Evolutionary conservation across 306 rosid genomes (phyloP).

Genomic region (Cucurbita ficifolia): DNA sequence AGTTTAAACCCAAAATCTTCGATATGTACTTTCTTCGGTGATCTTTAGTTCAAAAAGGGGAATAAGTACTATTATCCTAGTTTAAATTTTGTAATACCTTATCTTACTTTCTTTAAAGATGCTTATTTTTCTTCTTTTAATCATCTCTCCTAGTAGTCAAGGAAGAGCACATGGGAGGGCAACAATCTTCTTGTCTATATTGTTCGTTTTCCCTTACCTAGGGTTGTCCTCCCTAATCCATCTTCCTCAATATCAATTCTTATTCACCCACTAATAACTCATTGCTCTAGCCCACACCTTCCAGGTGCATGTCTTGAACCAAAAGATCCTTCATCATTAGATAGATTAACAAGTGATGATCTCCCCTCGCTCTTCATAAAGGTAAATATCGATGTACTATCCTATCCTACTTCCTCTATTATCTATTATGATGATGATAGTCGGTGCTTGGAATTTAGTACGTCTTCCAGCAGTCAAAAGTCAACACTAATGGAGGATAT

Average conservation of each 20-base stretch:
- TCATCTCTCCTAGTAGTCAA: background rate
- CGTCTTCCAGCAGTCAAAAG: background rate
- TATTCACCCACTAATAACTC: background rate
- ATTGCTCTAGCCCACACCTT: background rate
- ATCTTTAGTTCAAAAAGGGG: background rate
- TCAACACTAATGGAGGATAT: background rate
- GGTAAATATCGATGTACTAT: background rate
- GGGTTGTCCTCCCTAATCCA: background rate
- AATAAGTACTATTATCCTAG: background rate
- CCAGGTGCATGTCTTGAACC: background rate
- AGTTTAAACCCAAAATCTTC: background rate
- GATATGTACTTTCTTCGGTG: background rate
- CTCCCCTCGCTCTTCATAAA: background rate
- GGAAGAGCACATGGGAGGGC: background rate
- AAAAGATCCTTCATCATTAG: background rate
- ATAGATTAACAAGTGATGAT: background rate
- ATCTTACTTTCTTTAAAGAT: background rate
- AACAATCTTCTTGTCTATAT: background rate
- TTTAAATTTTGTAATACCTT: background rate
- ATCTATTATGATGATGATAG: background rate
- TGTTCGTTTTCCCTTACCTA: background rate
- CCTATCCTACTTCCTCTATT: background rate
- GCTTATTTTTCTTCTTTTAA: background rate
- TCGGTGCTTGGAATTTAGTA: background rate
- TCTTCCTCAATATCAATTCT: background rate